Percentiles rank a stretch among this genome's conserved stretches.
Evolutionary conservation across 1,284 basidiomycete species (phyloP).

Genomic region (Rhodofomes roseus): DNA sequence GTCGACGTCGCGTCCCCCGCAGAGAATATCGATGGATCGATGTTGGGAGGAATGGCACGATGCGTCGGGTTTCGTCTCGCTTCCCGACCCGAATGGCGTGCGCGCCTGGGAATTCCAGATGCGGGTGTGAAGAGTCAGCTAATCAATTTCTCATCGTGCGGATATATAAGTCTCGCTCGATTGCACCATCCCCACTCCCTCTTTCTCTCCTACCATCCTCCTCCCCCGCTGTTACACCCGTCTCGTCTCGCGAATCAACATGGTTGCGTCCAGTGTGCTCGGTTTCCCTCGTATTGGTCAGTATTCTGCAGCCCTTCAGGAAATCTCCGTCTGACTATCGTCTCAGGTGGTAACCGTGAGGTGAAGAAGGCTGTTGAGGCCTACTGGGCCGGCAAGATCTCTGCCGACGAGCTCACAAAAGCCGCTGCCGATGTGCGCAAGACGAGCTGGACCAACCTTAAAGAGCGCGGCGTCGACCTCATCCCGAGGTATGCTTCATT

Average conservation of each 20-base stretch:
- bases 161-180: constrained; percentile 11
- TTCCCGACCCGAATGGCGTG: neutral
- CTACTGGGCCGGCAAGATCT: constrained; percentile 96
- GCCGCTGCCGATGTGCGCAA: constrained; percentile 88
- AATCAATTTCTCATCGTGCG: constrained; percentile 17
- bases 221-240: constrained; percentile 7
- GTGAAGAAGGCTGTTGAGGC: constrained; percentile 98
- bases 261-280: constrained; percentile 85
- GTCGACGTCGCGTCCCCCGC: no score
- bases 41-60: neutral
- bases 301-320: constrained; percentile 4
- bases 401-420: constrained; percentile 87
- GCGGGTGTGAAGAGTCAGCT: constrained; percentile 1
- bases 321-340: neutral
- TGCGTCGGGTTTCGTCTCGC: neutral
- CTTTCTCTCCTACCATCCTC: constrained; percentile 23
- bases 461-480: constrained; percentile 86
- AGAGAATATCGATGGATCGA: constrained; percentile 2
- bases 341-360: constrained; percentile 86
- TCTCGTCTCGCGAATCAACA: constrained; percentile 32
- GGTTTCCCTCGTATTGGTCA: constrained; percentile 97
- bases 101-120: neutral
- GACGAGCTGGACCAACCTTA: constrained; percentile 87
- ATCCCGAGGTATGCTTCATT: constrained; percentile 79
- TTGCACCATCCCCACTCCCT: constrained; percentile 14